Evolutionary conservation across 208 protist genomes (phyloP).

Genomic region (Trypanosoma conorhini): DNA sequence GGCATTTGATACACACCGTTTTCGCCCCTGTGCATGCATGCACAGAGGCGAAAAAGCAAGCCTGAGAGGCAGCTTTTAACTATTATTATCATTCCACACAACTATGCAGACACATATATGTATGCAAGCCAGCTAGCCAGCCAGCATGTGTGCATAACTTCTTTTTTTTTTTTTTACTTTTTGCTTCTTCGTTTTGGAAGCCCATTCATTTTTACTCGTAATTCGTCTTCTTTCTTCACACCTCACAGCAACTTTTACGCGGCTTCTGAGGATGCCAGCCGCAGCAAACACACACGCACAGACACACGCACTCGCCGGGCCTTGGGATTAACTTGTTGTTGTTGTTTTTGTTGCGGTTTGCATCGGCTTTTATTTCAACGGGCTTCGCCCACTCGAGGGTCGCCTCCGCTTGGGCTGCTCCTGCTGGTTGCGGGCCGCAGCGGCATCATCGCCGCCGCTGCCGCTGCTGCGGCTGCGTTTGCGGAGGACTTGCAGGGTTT

Average conservation of each 20-base stretch:
- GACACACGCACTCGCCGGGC: too few species aligned
- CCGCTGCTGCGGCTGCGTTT: constrained; percentile 20
- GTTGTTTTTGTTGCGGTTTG: constrained; percentile 14
- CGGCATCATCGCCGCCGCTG: neutral
- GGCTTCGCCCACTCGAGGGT: neutral
- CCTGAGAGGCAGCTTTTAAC: neutral
- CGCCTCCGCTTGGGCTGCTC: constrained; percentile 10
- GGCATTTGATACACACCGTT: neutral
- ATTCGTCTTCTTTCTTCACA: neutral
- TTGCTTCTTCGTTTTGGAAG: neutral
- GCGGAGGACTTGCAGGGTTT: constrained; percentile 21
- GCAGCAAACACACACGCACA: neutral
- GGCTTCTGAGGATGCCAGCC: neutral
- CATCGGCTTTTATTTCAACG: neutral
- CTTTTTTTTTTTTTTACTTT: neutral
- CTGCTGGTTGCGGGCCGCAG: constrained; percentile 14
- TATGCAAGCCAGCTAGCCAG: too few species aligned
- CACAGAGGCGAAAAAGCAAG: neutral
- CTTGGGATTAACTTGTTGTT: neutral
- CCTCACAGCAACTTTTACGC: neutral
- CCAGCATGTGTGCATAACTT: too few species aligned
- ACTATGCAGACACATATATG: too few species aligned
- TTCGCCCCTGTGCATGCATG: neutral
- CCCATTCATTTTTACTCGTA: neutral
- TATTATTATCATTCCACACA: too few species aligned